Percentiles rank a stretch among this genome's conserved stretches.
phyloP scores from a whole-genome alignment of 495 filamentous ascomycete species.

The Thermochaetoides thermophila region DNA sequence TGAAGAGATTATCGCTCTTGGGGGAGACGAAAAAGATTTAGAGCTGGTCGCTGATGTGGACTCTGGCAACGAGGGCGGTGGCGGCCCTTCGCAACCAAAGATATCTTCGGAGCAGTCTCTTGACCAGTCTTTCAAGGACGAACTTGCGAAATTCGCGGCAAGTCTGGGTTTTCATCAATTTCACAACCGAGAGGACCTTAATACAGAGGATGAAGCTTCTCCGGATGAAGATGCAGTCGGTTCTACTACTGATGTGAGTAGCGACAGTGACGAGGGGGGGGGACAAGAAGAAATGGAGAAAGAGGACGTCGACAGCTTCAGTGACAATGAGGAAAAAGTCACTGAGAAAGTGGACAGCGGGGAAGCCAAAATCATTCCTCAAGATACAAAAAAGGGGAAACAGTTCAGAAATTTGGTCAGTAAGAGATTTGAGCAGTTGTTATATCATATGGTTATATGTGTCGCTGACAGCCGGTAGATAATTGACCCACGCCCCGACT shows the following conservation, averaged over 20 bases:
- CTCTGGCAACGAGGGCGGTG: constrained; percentile 46
- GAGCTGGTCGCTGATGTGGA: constrained; percentile 47
- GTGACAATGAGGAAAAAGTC: constrained; percentile 8
- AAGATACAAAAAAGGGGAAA: constrained; percentile 12
- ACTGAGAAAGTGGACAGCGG: constrained; percentile 14
- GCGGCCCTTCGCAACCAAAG: constrained; percentile 15
- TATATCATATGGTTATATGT: background rate
- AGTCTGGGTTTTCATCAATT: constrained; percentile 33
- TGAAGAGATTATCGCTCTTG: constrained; percentile 60
- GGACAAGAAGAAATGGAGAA: constrained; percentile 11
- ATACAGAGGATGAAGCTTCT: constrained; percentile 21
- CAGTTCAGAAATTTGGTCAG: constrained; percentile 26
- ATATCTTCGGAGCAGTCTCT: constrained; percentile 10
- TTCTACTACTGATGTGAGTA: constrained; percentile 14
- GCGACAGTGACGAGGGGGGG: constrained; percentile 7
- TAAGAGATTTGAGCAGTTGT: constrained; percentile 14
- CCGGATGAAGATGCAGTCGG: constrained; percentile 17
- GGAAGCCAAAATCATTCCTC: no score
- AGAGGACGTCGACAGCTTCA: constrained; percentile 12
- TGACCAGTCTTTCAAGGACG: constrained; percentile 24
- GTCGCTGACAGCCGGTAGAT: constrained; percentile 33
- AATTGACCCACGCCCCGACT: constrained; percentile 68
- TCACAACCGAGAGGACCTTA: constrained; percentile 15
- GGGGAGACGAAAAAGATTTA: constrained; percentile 62
- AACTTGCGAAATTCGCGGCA: constrained; percentile 29